Conservation (phyloP, 73 alveolate genomes). For the Paramecium pentaurelia region DNA sequence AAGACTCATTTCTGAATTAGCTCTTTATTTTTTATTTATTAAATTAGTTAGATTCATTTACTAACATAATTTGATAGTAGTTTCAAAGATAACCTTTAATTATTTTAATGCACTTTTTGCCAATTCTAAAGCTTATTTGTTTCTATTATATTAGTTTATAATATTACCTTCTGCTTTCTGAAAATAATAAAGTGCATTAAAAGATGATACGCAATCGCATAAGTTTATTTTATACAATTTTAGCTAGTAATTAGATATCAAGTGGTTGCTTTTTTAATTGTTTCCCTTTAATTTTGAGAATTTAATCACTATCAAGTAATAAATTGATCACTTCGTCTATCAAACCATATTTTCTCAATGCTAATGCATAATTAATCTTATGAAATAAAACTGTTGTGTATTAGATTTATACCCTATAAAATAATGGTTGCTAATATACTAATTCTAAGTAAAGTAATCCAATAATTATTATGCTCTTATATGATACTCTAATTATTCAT, state of each 20-base stretch:
- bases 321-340: background rate
- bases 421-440: background rate
- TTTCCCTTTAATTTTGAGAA: conserved; percentile 23
- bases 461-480: background rate
- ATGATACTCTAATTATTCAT: conserved; percentile 1
- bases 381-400: conserved; percentile 22
- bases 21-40: conserved; percentile 27
- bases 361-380: conserved; percentile 28
- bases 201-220: conserved; percentile 32
- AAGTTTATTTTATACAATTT: background rate
- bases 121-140: conserved; percentile 14
- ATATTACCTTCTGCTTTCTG: conserved; percentile 25
- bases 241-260: background rate
- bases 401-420: background rate
- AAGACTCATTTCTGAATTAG: conserved; percentile 11
- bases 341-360: background rate
- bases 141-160: background rate
- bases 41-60: background rate
- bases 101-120: conserved; percentile 19
- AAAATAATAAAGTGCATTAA: conserved; percentile 34
- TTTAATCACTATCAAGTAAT: conserved; percentile 22
- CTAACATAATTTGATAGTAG: conserved; percentile 18
- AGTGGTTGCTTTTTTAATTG: background rate
- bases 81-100: background rate
- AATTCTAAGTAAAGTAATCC: background rate